phyloP scores from a whole-genome alignment of 164 flowering plant genomes.

The Piper longum region DNA sequence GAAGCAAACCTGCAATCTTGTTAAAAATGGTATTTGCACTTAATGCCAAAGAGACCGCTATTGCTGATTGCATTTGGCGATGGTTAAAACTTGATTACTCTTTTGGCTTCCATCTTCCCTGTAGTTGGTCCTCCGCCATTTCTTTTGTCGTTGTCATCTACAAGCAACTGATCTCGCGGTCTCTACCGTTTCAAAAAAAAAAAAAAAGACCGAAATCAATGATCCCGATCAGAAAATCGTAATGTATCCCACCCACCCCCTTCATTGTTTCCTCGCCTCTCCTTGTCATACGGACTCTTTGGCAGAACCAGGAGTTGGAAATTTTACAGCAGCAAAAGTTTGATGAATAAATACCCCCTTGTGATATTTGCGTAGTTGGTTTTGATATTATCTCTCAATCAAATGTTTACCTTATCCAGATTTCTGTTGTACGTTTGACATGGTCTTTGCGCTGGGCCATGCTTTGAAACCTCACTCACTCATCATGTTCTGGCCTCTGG shows the following conservation, averaged over 20 bases:
- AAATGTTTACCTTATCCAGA: neutral
- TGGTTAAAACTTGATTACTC: neutral
- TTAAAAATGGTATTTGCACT: neutral
- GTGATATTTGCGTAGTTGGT: no score
- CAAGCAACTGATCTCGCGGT: neutral
- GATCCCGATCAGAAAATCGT: no score
- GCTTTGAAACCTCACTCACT: no score
- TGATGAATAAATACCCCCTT: neutral
- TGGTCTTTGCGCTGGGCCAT: no score
- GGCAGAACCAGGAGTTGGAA: neutral
- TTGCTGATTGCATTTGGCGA: neutral
- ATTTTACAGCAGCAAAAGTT: neutral
- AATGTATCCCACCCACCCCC: neutral
- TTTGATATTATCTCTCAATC: neutral
- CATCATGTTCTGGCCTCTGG: neutral
- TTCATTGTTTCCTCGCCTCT: neutral
- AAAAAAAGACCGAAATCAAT: neutral
- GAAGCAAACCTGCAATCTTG: no score
- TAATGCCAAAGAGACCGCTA: neutral
- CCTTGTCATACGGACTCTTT: neutral
- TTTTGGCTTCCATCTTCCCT: neutral
- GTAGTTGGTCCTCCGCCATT: neutral
- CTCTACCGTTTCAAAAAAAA: no score
- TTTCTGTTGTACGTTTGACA: no score
- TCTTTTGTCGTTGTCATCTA: neutral